A percentile compares a stretch with the other conserved stretches of the same genome.
These are phyloP conservation scores for Lactuca sativa DNA, from an alignment of 129 eudicot genomes.

Conservation along the genomic window DNA sequence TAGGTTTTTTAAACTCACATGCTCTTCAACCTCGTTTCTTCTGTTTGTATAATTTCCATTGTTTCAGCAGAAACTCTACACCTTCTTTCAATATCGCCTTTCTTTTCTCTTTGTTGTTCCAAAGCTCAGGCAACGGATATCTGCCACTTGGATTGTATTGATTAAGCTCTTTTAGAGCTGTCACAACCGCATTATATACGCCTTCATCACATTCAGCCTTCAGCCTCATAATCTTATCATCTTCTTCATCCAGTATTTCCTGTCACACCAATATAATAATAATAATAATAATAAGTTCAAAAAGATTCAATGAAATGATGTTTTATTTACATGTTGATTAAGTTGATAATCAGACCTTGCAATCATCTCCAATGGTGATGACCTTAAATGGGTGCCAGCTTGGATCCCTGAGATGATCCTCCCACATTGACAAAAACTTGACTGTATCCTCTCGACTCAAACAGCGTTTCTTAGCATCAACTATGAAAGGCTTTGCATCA, in stretches of 20 bases:
- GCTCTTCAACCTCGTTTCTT: slow-evolving; percentile 13
- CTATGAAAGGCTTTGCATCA: slow-evolving; percentile 45
- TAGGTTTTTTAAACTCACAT: background rate
- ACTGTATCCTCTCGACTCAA: slow-evolving; percentile 27
- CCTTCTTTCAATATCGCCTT: slow-evolving; percentile 40
- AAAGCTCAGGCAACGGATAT: slow-evolving; percentile 42
- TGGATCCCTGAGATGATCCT: slow-evolving; percentile 54
- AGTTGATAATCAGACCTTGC: slow-evolving; percentile 27
- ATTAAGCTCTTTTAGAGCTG: slow-evolving; percentile 41
- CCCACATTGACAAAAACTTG: slow-evolving; percentile 50
- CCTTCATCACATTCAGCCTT: slow-evolving; percentile 27
- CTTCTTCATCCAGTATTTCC: slow-evolving; percentile 49
- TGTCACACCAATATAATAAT: slow-evolving; percentile 9
- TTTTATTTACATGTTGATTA: background rate
- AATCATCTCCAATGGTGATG: slow-evolving; percentile 16
- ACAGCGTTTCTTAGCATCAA: slow-evolving; percentile 39
- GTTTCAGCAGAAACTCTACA: slow-evolving; percentile 23
- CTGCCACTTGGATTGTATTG: slow-evolving; percentile 53
- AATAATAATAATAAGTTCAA: background rate
- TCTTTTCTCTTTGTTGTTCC: slow-evolving; percentile 40
- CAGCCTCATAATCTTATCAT: slow-evolving; percentile 28
- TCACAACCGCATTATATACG: slow-evolving; percentile 35
- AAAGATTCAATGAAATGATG: background rate
- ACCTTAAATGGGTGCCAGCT: slow-evolving; percentile 91
- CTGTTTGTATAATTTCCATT: slow-evolving; percentile 20